Evolutionary conservation across 2,329 filamentous ascomycete genomes (phyloP).

Genomic region (Ophiostoma ips): DNA sequence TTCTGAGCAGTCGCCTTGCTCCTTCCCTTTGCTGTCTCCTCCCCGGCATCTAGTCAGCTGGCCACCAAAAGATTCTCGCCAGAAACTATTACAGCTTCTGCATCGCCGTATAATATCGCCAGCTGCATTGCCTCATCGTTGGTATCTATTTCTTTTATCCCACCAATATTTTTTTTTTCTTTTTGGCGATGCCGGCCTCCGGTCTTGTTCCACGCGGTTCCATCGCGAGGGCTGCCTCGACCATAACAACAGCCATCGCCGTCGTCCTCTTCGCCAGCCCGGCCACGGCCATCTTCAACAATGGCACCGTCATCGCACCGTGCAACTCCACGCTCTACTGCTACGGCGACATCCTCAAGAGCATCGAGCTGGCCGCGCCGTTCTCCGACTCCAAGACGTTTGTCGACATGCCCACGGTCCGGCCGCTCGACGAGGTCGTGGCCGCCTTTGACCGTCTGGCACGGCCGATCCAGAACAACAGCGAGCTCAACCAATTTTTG

Average conservation of each 20-base stretch:
- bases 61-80: no score
- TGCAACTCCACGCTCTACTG: constrained; percentile 58
- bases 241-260: constrained; percentile 15
- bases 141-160: not conserved
- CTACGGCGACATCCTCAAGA: constrained; percentile 46
- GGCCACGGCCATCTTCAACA: constrained; percentile 37
- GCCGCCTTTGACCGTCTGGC: constrained; percentile 44
- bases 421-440: constrained; percentile 44
- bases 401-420: constrained; percentile 54
- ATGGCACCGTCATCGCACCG: constrained; percentile 46
- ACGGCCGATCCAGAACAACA: constrained; percentile 49
- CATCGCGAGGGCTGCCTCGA: constrained; percentile 6
- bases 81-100: no score
- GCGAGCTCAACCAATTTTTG: constrained; percentile 48
- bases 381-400: constrained; percentile 59
- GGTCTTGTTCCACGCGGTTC: not conserved
- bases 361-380: constrained; percentile 48
- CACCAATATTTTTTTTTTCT: not conserved
- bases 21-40: no score
- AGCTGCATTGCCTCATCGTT: no score
- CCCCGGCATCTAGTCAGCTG: no score
- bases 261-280: constrained; percentile 11
- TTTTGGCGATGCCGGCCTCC: constrained; percentile 1
- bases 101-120: no score
- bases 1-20: no score